Percentiles rank a stretch among this genome's conserved stretches.
phyloP scores from a whole-genome alignment of 495 filamentous ascomycete species.

The Amniculicola lignicola region DNA sequence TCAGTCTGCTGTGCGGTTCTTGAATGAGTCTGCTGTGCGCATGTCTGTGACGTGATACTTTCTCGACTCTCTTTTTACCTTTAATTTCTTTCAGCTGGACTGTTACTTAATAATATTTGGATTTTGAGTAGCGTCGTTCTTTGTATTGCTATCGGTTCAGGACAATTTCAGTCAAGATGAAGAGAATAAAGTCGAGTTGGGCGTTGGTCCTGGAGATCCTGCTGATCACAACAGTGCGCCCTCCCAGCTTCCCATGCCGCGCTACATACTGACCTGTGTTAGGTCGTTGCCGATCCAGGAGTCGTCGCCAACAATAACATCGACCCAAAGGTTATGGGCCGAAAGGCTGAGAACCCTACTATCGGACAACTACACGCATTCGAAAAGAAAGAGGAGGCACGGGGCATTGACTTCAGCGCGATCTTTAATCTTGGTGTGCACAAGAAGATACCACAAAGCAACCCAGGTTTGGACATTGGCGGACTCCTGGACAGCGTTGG shows the following conservation, averaged over 20 bases:
- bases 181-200: constrained; percentile 21
- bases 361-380: neutral
- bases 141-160: neutral
- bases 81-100: constrained; percentile 27
- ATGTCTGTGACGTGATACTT: constrained; percentile 27
- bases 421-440: neutral
- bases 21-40: constrained; percentile 27
- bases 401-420: constrained; percentile 8
- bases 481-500: neutral
- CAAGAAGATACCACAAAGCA: neutral
- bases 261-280: neutral
- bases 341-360: constrained; percentile 11
- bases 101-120: constrained; percentile 19
- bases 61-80: constrained; percentile 7
- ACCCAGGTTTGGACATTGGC: neutral
- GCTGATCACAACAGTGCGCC: constrained; percentile 13
- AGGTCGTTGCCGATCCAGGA: constrained; percentile 13
- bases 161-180: constrained; percentile 16
- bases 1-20: constrained; percentile 31
- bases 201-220: constrained; percentile 10
- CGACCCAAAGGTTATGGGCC: constrained; percentile 10
- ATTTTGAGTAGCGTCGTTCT: neutral
- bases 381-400: neutral
- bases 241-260: neutral
- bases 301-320: constrained; percentile 15